A percentile compares a stretch with the other conserved stretches of the same genome.
These are phyloP conservation scores for Funneliformis caledonium DNA, from an alignment of 371 early-diverging fungal genomes.

Conservation along the genomic window DNA sequence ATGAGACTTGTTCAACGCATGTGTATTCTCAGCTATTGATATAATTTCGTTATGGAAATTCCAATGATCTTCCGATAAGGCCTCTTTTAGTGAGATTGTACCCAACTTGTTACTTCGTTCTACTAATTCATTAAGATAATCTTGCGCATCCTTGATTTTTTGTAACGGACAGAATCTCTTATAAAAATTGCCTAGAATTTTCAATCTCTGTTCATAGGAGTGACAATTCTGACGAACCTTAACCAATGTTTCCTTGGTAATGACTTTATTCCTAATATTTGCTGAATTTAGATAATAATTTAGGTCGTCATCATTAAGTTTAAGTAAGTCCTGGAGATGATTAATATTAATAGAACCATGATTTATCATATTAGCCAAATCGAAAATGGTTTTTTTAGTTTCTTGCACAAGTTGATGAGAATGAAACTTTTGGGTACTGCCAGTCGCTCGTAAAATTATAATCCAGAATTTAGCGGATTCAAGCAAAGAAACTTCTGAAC, in stretches of 20 bases:
- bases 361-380: not conserved
- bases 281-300: not conserved
- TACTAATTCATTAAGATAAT: constrained; percentile 7
- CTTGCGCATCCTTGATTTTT: constrained; percentile 12
- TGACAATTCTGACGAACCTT: not conserved
- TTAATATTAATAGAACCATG: not conserved
- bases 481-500: not conserved
- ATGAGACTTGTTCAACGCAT: not conserved
- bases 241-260: not conserved
- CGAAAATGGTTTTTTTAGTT: too few relatives aligned
- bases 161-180: constrained; percentile 3
- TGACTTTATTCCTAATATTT: not conserved
- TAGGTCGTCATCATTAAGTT: not conserved
- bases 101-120: not conserved
- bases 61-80: constrained; percentile 17
- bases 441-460: constrained; percentile 12
- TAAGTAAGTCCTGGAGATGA: constrained; percentile 2
- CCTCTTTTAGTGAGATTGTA: not conserved
- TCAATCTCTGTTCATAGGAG: not conserved
- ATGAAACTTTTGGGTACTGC: not conserved
- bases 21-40: not conserved
- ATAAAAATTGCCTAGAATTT: constrained; percentile 26
- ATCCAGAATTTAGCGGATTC: constrained; percentile 19
- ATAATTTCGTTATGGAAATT: not conserved
- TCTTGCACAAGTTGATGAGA: constrained; percentile 6